A percentile compares a stretch with the other conserved stretches of the same genome.
These are phyloP conservation scores for Lunasporangiospora selenospora DNA, from an alignment of 192 early-diverging fungal genomes.

Conservation along the genomic window DNA sequence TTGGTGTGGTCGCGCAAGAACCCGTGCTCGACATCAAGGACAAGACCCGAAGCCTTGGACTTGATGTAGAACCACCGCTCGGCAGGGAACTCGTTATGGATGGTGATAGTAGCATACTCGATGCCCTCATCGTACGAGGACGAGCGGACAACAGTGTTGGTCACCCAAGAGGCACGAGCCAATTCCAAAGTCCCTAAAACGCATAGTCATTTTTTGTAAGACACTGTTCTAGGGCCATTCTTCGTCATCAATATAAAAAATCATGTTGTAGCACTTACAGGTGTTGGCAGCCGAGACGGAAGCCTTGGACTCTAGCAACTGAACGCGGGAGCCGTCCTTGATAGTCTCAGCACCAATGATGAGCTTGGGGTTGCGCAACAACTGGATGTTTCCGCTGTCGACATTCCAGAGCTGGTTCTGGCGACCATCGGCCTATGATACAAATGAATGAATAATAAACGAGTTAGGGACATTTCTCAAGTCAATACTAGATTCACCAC, in stretches of 20 bases:
- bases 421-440: conserved; percentile 19
- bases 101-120: conserved; percentile 20
- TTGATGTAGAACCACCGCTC: conserved; percentile 44
- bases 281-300: conserved; percentile 8
- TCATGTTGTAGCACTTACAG: conserved; percentile 5
- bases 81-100: conserved; percentile 16
- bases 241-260: background rate
- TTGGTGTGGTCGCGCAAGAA: conserved; percentile 46
- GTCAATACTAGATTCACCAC: too few relatives aligned
- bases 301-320: conserved; percentile 38
- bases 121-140: conserved; percentile 10
- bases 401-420: conserved; percentile 41
- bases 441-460: background rate
- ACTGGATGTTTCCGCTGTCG: conserved; percentile 37
- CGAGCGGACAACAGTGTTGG: conserved; percentile 2
- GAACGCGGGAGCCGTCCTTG: conserved; percentile 40
- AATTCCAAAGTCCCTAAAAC: conserved; percentile 26
- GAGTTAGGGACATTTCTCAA: too few relatives aligned
- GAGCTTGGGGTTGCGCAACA: conserved; percentile 29
- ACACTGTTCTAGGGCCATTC: too few relatives aligned
- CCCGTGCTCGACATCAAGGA: conserved; percentile 39
- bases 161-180: conserved; percentile 19
- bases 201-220: background rate
- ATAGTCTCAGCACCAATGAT: conserved; percentile 22
- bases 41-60: conserved; percentile 38